These are phyloP conservation scores for Forsythia viridissima DNA, from an alignment of 257 asterid species.

Conservation along the genomic window DNA sequence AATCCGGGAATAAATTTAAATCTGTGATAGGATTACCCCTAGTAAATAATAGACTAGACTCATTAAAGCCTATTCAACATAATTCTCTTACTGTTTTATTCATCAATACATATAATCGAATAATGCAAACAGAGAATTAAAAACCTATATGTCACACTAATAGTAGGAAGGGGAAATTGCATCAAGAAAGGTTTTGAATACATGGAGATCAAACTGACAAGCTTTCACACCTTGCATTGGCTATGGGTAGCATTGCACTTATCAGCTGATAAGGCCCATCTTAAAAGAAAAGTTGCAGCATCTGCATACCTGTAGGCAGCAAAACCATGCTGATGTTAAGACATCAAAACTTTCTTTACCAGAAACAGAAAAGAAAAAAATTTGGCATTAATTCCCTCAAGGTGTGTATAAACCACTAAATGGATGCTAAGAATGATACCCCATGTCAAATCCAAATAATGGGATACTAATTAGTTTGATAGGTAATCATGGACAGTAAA, in stretches of 20 bases:
- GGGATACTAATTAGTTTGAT: not conserved
- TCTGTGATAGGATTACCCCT: not conserved
- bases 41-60: not conserved
- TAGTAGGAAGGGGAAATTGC: not conserved
- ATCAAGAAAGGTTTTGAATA: not conserved
- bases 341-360: slow-evolving; percentile 8
- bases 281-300: slow-evolving; percentile 76
- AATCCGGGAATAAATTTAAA: not conserved
- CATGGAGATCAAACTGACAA: slow-evolving; percentile 13
- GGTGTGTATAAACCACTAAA: not conserved
- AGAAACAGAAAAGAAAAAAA: slow-evolving; percentile 2
- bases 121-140: not conserved
- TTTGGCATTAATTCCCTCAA: not conserved
- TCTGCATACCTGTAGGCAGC: slow-evolving; percentile 64
- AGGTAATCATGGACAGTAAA: not conserved
- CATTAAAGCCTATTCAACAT: not conserved
- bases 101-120: not conserved
- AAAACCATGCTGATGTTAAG: slow-evolving; percentile 20
- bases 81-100: not conserved
- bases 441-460: not conserved
- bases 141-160: not conserved
- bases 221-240: slow-evolving; percentile 83
- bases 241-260: slow-evolving; percentile 86
- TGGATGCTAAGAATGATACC: slow-evolving; percentile 4
- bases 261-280: slow-evolving; percentile 86